Evolutionary conservation across 1,139 yeast genomes (phyloP).

Genomic region (Zygosaccharomyces pseudobailii): DNA sequence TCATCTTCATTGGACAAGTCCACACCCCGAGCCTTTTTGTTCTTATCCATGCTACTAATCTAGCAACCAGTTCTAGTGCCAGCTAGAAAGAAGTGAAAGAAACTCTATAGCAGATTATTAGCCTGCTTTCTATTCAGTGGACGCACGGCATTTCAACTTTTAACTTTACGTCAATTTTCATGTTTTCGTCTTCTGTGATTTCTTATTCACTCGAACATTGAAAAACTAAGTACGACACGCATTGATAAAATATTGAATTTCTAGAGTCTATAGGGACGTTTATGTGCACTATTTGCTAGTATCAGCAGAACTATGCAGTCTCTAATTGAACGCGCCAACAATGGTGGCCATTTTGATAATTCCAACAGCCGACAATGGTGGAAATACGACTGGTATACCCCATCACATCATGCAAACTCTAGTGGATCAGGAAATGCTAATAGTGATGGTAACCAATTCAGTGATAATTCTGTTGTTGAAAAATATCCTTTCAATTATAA

Average conservation of each 20-base stretch:
- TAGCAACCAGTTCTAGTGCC: constrained; percentile 1
- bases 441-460: constrained; percentile 5
- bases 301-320: constrained; percentile 14
- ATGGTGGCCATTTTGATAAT: constrained; percentile 15
- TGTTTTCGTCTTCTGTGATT: constrained; percentile 2
- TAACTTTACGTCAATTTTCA: neutral
- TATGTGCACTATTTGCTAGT: no score
- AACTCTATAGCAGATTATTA: neutral
- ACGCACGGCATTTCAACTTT: neutral
- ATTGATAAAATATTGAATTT: neutral
- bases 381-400: constrained; percentile 28
- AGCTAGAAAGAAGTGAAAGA: neutral
- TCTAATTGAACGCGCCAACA: constrained; percentile 25
- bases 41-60: constrained; percentile 3
- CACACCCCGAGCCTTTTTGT: constrained; percentile 3
- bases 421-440: constrained; percentile 7
- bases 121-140: neutral
- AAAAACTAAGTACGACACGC: neutral
- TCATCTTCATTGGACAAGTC: constrained; percentile 36
- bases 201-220: neutral
- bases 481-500: constrained; percentile 21
- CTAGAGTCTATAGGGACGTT: no score
- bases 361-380: constrained; percentile 20
- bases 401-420: constrained; percentile 12
- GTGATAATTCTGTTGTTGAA: constrained; percentile 10